phyloP scores from a whole-genome alignment of 106 monocot genomes.

The Phalaenopsis aphrodite region DNA sequence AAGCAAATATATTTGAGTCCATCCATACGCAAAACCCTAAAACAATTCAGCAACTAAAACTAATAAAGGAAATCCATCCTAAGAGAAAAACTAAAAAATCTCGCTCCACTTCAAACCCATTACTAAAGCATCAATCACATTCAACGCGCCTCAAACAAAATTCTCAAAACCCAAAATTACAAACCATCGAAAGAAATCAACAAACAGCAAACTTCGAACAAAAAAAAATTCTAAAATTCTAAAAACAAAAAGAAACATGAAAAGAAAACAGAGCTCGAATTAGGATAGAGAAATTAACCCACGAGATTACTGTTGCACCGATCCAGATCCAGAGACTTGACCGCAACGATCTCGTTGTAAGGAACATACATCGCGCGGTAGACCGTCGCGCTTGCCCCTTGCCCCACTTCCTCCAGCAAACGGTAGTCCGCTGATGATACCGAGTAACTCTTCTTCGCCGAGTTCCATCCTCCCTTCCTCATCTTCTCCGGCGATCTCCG shows the following conservation, averaged over 20 bases:
- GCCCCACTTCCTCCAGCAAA: constrained; percentile 3
- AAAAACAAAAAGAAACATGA: not conserved
- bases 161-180: too few species aligned
- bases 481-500: not conserved
- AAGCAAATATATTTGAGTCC: too few species aligned
- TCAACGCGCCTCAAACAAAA: too few species aligned
- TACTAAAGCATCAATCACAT: too few species aligned
- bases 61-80: too few species aligned
- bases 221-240: too few species aligned
- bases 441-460: not conserved
- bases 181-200: too few species aligned
- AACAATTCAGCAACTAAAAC: too few species aligned
- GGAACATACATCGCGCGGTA: constrained; percentile 6
- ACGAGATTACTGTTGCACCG: constrained; percentile 10
- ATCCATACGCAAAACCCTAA: too few species aligned
- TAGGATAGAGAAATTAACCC: not conserved
- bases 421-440: constrained; percentile 2
- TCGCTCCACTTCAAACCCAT: too few species aligned
- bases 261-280: not conserved
- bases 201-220: too few species aligned
- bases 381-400: not conserved
- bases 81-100: too few species aligned
- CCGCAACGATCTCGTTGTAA: constrained; percentile 3
- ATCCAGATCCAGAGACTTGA: constrained; percentile 8
- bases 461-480: not conserved